These are phyloP conservation scores for Pythium chondricola DNA, from an alignment of 352 stramenopile species.

Conservation along the genomic window DNA sequence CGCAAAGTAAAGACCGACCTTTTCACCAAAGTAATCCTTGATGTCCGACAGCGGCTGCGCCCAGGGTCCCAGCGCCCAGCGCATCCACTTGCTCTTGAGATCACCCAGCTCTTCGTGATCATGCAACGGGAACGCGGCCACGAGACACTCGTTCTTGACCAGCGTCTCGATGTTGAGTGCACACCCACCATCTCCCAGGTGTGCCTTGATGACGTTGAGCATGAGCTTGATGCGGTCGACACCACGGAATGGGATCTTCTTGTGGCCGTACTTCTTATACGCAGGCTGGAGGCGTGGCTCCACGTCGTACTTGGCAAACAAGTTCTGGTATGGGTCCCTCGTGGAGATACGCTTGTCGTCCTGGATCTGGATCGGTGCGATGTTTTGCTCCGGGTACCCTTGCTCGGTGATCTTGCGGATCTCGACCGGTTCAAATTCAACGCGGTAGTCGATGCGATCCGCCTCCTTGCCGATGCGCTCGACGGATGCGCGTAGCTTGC, in stretches of 20 bases:
- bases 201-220: slow-evolving; percentile 60
- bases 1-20: slow-evolving; percentile 96
- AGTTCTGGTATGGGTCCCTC: slow-evolving; percentile 57
- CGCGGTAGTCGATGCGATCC: slow-evolving; percentile 72
- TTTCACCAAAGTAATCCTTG: slow-evolving; percentile 81
- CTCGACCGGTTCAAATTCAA: slow-evolving; percentile 60
- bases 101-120: slow-evolving; percentile 36
- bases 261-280: slow-evolving; percentile 66
- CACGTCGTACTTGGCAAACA: slow-evolving; percentile 77
- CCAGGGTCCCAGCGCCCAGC: slow-evolving; percentile 55
- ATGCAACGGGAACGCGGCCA: slow-evolving; percentile 57
- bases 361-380: slow-evolving; percentile 59
- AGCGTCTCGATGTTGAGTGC: slow-evolving; percentile 50
- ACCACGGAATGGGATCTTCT: slow-evolving; percentile 67
- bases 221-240: slow-evolving; percentile 73
- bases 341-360: slow-evolving; percentile 39
- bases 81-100: slow-evolving; percentile 57
- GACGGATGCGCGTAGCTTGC: slow-evolving; percentile 63
- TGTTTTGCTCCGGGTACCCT: slow-evolving; percentile 51
- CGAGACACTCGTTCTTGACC: slow-evolving; percentile 47
- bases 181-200: slow-evolving; percentile 48
- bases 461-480: slow-evolving; percentile 62
- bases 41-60: slow-evolving; percentile 49
- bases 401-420: slow-evolving; percentile 47
- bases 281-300: slow-evolving; percentile 47